phyloP scores from a whole-genome alignment of 768 basidiomycete genomes.

The Suillus weaverae region DNA sequence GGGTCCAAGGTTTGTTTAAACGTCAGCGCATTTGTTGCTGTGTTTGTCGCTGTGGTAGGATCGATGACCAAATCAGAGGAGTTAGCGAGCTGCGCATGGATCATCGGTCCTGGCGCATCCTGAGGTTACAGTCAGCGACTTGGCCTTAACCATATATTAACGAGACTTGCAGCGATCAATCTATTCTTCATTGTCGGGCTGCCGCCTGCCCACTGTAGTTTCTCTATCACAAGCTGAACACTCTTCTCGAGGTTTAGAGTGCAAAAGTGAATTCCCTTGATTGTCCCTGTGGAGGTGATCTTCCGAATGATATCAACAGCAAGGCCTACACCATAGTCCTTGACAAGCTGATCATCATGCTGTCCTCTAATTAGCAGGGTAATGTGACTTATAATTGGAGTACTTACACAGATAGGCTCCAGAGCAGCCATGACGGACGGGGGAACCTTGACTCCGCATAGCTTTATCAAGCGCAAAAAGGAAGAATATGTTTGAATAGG shows the following conservation, averaged over 20 bases:
- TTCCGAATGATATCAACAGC: constrained; percentile 77
- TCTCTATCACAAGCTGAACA: constrained; percentile 81
- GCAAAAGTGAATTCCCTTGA: constrained; percentile 88
- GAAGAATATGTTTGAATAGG: constrained; percentile 96
- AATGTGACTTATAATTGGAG: background rate
- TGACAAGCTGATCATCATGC: constrained; percentile 93
- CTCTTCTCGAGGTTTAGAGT: constrained; percentile 98
- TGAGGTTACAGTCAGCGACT: constrained; percentile 20
- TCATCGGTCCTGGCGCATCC: constrained; percentile 41
- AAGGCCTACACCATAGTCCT: constrained; percentile 89
- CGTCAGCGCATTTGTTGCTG: constrained; percentile 58
- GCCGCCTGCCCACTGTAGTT: constrained; percentile 66
- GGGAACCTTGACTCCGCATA: constrained; percentile 83
- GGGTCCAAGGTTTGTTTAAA: constrained; percentile 47
- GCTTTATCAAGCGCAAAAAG: constrained; percentile 86
- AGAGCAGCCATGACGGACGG: constrained; percentile 61
- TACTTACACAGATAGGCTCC: constrained; percentile 71
- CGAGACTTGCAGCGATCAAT: constrained; percentile 58
- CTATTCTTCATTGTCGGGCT: constrained; percentile 51
- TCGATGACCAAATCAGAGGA: constrained; percentile 53
- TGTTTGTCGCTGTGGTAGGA: constrained; percentile 61
- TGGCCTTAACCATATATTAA: constrained; percentile 7
- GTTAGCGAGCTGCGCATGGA: constrained; percentile 27
- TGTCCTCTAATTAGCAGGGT: constrained; percentile 29
- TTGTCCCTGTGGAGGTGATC: constrained; percentile 52